Evolutionary conservation across 805 yeast species (phyloP), one percentile per base, ranked within the genome.

Genomic region (Teunomyces gatunensis): DNA sequence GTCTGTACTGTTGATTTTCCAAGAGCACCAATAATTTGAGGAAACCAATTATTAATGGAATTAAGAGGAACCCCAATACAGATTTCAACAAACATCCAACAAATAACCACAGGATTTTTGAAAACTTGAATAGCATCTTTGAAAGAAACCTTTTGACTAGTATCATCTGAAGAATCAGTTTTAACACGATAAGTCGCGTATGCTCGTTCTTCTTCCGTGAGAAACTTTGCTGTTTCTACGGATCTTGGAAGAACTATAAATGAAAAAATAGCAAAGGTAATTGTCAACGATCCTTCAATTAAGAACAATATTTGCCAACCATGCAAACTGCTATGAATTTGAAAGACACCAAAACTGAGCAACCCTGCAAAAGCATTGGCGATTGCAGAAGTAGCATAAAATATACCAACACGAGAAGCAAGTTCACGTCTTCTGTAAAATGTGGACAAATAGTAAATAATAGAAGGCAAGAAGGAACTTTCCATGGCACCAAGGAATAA

Each of bases 261-360:
- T 0, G 70, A 67, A 47, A 63, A 44, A 15, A 61, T 54, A 6
- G 78, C 64, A 13, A 68, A 51, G 6, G 61, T 27, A 17, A 75
- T 60, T 1, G 80, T 74, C 34, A 63, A 56, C 13, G 62, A 59
- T 11, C 80, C 80, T 58, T 76, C 80, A 42, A 75, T 63, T 37
- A 77, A 55, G 53, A 76, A 75, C 46, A 77, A 59, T 42, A 71
- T 71, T 51, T 75, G 75, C 81, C 81, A 77, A 3, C 81, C 80
- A 12, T 67, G 56, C 30, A 76, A 59, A 12, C 54, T 51, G 20
- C 65, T 56, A 40, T 67, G 54, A 47, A 74, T 73, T 54, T 74
- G 79, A 54, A 74, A 74, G 28, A 49, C 56, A 2, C 65, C 68
- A 42, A 52, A 62, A 12, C 73, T 57, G 35, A 70, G 54, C 13